These are phyloP conservation scores for Cutaneotrichosporon daszewskae DNA, from an alignment of 1,284 basidiomycete species.

Conservation along the genomic window DNA sequence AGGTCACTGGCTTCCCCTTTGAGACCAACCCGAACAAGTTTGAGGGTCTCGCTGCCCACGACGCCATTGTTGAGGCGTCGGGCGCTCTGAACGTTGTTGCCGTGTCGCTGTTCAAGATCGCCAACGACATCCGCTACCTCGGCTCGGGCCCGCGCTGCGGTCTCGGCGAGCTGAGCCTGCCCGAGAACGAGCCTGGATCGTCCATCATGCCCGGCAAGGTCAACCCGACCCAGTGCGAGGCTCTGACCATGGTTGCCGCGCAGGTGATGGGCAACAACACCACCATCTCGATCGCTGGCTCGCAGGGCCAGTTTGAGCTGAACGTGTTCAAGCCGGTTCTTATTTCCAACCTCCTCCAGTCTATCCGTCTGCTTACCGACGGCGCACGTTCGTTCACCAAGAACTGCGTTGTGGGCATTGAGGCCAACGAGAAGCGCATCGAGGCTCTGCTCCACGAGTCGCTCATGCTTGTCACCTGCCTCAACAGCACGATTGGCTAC, in stretches of 20 bases:
- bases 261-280: constrained; percentile 99
- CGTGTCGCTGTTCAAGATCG: constrained; percentile 97
- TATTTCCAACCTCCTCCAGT: constrained; percentile 74
- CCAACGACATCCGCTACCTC: constrained; percentile 97
- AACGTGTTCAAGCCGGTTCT: constrained; percentile 99
- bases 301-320: constrained; percentile 96
- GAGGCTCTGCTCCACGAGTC: constrained; percentile 85
- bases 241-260: constrained; percentile 95
- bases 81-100: constrained; percentile 94
- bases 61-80: constrained; percentile 94
- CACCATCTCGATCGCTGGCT: constrained; percentile 83
- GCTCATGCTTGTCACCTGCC: constrained; percentile 52
- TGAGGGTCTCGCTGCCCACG: constrained; percentile 92
- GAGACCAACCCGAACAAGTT: constrained; percentile 99
- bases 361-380: constrained; percentile 87
- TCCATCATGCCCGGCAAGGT: constrained; percentile 99
- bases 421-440: constrained; percentile 93
- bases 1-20: constrained; percentile 84
- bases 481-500: constrained; percentile 29
- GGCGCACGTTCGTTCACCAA: constrained; percentile 91
- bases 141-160: constrained; percentile 97
- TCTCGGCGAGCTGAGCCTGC: constrained; percentile 86
- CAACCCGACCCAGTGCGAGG: constrained; percentile 99
- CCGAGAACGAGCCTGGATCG: constrained; percentile 98
- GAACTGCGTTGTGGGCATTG: constrained; percentile 89